Percentiles rank a stretch among this genome's conserved stretches.
These are phyloP conservation scores for Tremella mesenterica DNA, from an alignment of 768 basidiomycete genomes.

Conservation along the genomic window DNA sequence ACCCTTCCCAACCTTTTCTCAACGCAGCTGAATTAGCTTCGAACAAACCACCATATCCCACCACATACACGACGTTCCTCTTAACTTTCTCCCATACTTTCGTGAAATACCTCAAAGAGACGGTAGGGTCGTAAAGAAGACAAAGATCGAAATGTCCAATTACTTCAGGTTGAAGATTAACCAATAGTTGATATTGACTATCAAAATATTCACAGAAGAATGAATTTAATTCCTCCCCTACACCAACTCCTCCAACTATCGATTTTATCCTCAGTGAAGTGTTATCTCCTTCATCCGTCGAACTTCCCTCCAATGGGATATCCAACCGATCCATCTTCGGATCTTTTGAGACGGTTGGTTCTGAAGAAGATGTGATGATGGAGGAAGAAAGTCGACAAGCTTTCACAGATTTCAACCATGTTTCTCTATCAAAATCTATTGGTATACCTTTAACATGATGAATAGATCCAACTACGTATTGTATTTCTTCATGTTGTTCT, in stretches of 20 bases:
- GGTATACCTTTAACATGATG: conserved; percentile 82
- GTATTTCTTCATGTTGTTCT: conserved; percentile 51
- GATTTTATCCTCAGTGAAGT: no score
- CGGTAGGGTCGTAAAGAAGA: conserved; percentile 64
- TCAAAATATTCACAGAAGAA: conserved; percentile 64
- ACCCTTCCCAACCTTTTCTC: conserved; percentile 75
- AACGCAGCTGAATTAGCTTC: conserved; percentile 90
- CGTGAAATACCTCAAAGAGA: conserved; percentile 47
- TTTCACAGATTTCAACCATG: conserved; percentile 50
- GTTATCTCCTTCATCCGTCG: no score
- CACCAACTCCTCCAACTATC: no score
- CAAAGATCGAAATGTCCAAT: conserved; percentile 92
- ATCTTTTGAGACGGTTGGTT: not conserved
- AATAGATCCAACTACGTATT: conserved; percentile 85
- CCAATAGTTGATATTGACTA: conserved; percentile 64
- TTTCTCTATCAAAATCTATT: conserved; percentile 79
- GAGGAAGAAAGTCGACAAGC: conserved; percentile 9
- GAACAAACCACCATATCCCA: conserved; percentile 79
- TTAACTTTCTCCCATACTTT: conserved; percentile 58
- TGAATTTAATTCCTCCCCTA: conserved; percentile 4
- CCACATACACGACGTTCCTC: conserved; percentile 65
- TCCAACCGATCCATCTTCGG: no score
- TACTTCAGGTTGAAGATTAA: conserved; percentile 69
- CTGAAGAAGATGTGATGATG: not conserved
- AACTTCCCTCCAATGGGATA: no score